Base-by-base conservation (phyloP, 345 rosid species). In the Abelmoschus esculentus region DNA sequence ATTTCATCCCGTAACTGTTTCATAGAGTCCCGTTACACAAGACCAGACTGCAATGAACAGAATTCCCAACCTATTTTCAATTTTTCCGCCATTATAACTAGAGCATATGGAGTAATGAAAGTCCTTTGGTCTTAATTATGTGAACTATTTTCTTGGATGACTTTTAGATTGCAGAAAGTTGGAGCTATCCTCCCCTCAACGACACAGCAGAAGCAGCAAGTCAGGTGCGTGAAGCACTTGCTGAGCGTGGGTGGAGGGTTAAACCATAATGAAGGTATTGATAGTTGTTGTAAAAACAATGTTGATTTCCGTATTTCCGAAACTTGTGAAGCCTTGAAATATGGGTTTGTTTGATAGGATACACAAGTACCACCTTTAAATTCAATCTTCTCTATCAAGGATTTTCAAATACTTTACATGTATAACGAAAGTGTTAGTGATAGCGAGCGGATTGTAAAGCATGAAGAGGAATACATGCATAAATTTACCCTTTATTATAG, bases 151-250 rank as follows among this genome's bases (percentile, higher is more conserved):
- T 17, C 59, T 38, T 68, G 38, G 17, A 32, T 60, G 11, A 57
- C 66, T 72, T 71, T 29, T 83, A 91, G 99, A 87, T 95, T 76
- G 83, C 91, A 14, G 98, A 87, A 71, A 88, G 84, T 77, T 91
- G 97, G 97, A 90, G 98, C 81, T 91, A 95, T 78, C 98, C 99
- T 55, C 99, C 97, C 42, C 81, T 91, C 47, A 88, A 84, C 70
- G 99, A 95, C 80, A 85, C 91, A 0, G 87, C 93, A 69, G 98
- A 91, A 74, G 99, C 93, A 67, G 99, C 98, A 47, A 75, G 54
- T 52, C 88, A 82, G 70, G 85, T 91, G 68, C 87, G 77, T 46
- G 79, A 75, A 74, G 90, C 87, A 22, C 84, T 91, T 36, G 90
- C 93, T 15, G 82, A 85, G 61, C 90, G 92, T 31, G 98, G 96